A percentile compares a stretch with the other conserved stretches of the same genome.
Evolutionary conservation across 176 grass and related monocot genomes (phyloP).

Genomic region (Chloris gayana): DNA sequence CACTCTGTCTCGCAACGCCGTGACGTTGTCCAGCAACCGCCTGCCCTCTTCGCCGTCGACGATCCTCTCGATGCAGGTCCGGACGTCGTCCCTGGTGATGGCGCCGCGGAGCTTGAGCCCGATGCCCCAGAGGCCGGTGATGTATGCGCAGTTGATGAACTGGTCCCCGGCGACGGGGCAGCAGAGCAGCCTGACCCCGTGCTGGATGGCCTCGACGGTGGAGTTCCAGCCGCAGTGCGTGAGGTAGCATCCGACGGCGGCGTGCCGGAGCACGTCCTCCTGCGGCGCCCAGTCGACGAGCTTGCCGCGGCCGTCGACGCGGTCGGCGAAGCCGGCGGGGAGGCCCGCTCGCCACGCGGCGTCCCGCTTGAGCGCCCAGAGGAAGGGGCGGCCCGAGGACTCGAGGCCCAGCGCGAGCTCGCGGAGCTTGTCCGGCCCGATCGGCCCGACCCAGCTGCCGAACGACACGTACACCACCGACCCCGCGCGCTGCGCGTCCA

Average conservation of each 20-base stretch:
- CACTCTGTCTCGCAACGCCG: conserved; percentile 40
- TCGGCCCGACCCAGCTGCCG: conserved; percentile 81
- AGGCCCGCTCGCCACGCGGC: conserved; percentile 69
- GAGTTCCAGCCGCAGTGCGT: conserved; percentile 98
- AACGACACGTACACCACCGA: conserved; percentile 95
- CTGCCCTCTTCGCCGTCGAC: conserved; percentile 55
- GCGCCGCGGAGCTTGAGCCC: conserved; percentile 49
- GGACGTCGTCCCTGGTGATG: background rate
- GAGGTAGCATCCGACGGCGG: conserved; percentile 78
- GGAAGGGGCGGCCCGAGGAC: conserved; percentile 59
- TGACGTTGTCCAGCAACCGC: conserved; percentile 44
- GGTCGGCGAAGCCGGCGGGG: conserved; percentile 46
- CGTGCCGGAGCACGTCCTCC: conserved; percentile 73
- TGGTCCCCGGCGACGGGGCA: conserved; percentile 85
- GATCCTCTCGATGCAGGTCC: conserved; percentile 33
- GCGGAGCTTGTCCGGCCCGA: conserved; percentile 46
- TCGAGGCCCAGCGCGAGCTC: conserved; percentile 72
- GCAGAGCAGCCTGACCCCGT: conserved; percentile 65
- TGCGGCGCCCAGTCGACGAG: conserved; percentile 90
- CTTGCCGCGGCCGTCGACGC: conserved; percentile 34
- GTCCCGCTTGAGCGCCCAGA: conserved; percentile 80
- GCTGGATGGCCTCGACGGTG: conserved; percentile 72
- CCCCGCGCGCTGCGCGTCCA: conserved; percentile 45
- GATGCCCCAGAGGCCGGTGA: conserved; percentile 57
- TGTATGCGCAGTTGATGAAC: conserved; percentile 78